Evolutionary conservation across 1,139 yeast genomes (phyloP).

Genomic region (Hanseniaspora uvarum): DNA sequence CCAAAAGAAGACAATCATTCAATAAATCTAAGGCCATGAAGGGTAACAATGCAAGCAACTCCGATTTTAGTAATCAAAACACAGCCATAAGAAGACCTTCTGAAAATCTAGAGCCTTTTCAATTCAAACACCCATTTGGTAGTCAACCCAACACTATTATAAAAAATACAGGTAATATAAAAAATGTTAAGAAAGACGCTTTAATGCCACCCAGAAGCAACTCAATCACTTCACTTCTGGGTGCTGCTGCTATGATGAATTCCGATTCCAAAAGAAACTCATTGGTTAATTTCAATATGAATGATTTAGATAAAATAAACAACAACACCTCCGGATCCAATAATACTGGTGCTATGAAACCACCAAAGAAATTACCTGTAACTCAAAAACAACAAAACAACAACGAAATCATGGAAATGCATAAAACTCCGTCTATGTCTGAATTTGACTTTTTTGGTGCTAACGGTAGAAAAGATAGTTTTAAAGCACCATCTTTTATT

Average conservation of each 20-base stretch:
- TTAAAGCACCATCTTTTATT: constrained; percentile 11
- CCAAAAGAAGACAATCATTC: constrained; percentile 22
- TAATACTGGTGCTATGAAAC: constrained; percentile 15
- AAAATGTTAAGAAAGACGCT: background rate
- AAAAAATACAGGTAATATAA: background rate
- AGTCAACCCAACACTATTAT: constrained; percentile 9
- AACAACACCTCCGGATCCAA: background rate
- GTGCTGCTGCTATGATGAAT: constrained; percentile 18
- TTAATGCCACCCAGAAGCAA: constrained; percentile 15
- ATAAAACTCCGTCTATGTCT: constrained; percentile 14
- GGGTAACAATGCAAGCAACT: constrained; percentile 21
- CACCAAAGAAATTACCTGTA: constrained; percentile 16
- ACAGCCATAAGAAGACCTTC: constrained; percentile 33
- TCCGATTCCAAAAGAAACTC: constrained; percentile 18
- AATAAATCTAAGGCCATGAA: constrained; percentile 21
- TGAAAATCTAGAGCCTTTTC: constrained; percentile 39
- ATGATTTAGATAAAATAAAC: constrained; percentile 8
- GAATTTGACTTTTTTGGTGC: constrained; percentile 16
- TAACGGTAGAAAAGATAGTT: constrained; percentile 14
- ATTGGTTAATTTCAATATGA: constrained; percentile 11
- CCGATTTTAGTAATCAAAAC: constrained; percentile 16
- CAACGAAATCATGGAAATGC: constrained; percentile 3
- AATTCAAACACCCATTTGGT: constrained; percentile 29
- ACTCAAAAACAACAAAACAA: constrained; percentile 3
- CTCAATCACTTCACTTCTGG: constrained; percentile 16